Evolutionary conservation across 2,329 filamentous ascomycete species (phyloP), one percentile per base, ranked within the genome.

Genomic region (Colletotrichum sp.): DNA sequence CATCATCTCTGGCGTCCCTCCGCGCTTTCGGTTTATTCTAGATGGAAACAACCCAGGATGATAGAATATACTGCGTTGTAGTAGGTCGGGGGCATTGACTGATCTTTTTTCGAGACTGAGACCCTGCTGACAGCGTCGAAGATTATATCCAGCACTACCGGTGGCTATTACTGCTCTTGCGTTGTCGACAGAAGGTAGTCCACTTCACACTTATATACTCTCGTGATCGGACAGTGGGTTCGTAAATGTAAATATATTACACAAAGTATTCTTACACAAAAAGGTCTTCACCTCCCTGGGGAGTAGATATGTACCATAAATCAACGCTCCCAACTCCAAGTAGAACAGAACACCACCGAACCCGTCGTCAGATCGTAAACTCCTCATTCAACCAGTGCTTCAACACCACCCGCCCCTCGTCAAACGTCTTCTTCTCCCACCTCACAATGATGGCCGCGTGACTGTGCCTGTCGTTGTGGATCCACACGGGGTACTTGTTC

Each of bases 371-470:
- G 26, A 93, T 80, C 77, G 92, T 83, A 81, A 98, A 98, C 80
- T 93, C 93, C 62, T 93, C 89, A 68, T 93, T 89, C 4, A 96
- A 85, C 94, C 95, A 98, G 85, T 98, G 96, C 80, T 88, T 90
- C 71, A 97, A 87, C 38, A 98, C 95, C 15, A 94, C 83, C 80
- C 90, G 91, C 0, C 96, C 96, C 84, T 98, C 96, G 3, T 90
- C 88, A 79, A 96, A 97, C 1, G 84, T 86, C 67, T 89, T 86
- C 81, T 91, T 93, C 52, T 94, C 91, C 73, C 88, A 91, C 48
- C 96, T 91, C 43, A 97, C 93, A 77, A 98, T 95, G 64, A 98
- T 98, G 5, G 96, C 96, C 0, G 96, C 96, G 83, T 98, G 96
- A 75, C 91, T 95, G 82, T 98, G 95, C n/a, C 89, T 86, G 70